Conservation (phyloP, 805 yeast species). For the Dipodascopsis uninucleata region DNA sequence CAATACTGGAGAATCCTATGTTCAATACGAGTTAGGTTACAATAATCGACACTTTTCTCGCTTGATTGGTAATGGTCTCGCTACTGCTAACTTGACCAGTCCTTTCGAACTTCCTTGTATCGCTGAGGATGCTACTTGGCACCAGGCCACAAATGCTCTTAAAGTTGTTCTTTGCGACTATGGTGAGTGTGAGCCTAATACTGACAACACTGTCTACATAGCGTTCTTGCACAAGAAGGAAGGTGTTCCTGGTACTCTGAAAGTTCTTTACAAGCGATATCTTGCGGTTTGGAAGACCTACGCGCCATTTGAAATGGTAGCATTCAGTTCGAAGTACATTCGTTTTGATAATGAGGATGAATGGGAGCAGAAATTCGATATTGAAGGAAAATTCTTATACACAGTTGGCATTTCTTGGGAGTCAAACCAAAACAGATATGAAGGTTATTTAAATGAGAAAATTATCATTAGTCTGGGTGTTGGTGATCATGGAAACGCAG, state of each 20-base stretch:
- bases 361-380: constrained; percentile 22
- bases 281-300: constrained; percentile 21
- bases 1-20: constrained; percentile 13
- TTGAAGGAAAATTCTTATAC: constrained; percentile 25
- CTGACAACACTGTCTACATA: constrained; percentile 23
- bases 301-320: constrained; percentile 23
- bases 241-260: constrained; percentile 7
- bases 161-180: constrained; percentile 23
- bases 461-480: constrained; percentile 20
- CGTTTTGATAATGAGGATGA: constrained; percentile 26
- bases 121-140: constrained; percentile 21
- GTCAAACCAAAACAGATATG: constrained; percentile 20
- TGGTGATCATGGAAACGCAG: constrained; percentile 26
- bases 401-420: constrained; percentile 26
- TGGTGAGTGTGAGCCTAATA: constrained; percentile 22
- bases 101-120: constrained; percentile 22
- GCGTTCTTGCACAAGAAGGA: constrained; percentile 21
- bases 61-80: constrained; percentile 26
- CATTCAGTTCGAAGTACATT: constrained; percentile 8
- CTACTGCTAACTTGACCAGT: constrained; percentile 22
- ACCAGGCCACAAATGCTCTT: constrained; percentile 27
- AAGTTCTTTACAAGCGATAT: constrained; percentile 21
- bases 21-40: constrained; percentile 22
- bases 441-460: constrained; percentile 26
- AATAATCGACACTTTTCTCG: constrained; percentile 19